Evolutionary conservation across 768 basidiomycete genomes (phyloP), one percentile per base, ranked within the genome.

Genomic region (Kwoniella sp.): DNA sequence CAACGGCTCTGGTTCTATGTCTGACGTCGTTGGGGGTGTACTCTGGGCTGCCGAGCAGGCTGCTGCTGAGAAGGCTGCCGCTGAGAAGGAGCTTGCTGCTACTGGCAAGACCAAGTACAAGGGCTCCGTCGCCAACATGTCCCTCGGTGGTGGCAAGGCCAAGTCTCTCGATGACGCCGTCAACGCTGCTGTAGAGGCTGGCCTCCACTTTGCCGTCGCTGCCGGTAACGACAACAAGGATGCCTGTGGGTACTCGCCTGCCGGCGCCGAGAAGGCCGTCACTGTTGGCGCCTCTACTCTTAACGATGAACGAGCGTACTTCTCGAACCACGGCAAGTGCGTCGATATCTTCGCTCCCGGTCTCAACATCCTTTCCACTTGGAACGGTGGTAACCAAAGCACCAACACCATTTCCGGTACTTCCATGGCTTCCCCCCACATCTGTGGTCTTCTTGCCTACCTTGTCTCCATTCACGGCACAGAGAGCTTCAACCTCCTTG

Each of bases 161-260:
- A 80, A 77, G 19, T 81, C 88, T 28, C 80, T 98, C 45, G 90
- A 99, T 58, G 79, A 80, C 20, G 83, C 85, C 45, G 89, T 99
- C 56, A 84, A 98, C 77, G 78, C 77, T 44, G 90, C 95, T 39
- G 89, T 93, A 48, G 80, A 82, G 8, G 57, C 73, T 29, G 95
- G 95, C 32, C 80, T 99, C 28, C 90, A 96, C 79, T 95, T 98
- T 62, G 89, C 93, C 56, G 95, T 99, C 55, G 93, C 93, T 56
- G 92, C 92, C 56, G 91, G 89, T 82, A 76, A 64, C 61, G 87
- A 89, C 69, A 84, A 87, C 77, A 82, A 81, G 63, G 87, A 93
- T 67, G 90, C 90, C 11, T 98, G 93, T 80, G 78, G 79, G 60
- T 95, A 86, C 77, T 98, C 92, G 1, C 95, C 95, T 29, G 95